Base-by-base conservation (phyloP, 305 asterid species). In the Fraxinus sp. region DNA sequence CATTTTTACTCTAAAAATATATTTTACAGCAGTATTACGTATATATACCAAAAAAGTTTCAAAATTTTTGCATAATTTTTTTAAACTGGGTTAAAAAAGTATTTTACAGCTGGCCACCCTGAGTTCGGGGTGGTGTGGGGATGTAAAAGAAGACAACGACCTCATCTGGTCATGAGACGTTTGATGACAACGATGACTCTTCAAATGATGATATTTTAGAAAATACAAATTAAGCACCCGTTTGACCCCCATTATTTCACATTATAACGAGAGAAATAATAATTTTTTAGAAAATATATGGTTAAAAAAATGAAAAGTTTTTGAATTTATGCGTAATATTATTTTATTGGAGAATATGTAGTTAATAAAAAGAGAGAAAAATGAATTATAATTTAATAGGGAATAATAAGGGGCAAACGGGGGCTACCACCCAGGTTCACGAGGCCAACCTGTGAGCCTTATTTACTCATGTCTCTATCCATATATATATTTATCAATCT, bases 361-460 rank as follows among this genome's bases (percentile, higher is more conserved):
- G 0, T 36, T 36, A 7, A 36, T 36, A 36, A 36, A 0, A 36
- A 36, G 9, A 36, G 9, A 36, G 8, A 36, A 36, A 36, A 36
- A 36, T 36, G 1, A 36, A 36, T 36, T 6, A 6, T 36, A 36
- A 36, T 36, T 36, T 36, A 36, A 5, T 35, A 7, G 9, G 1
- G 8, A 36, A 36, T 36, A 6, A 5, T 36, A 35, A 0, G 39
- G 1, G 8, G 1, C 41, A 36, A 36, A 36, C 41, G 9, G 41
- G 41, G 9, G 41, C 41, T 36, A 36, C 86, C 87, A 5, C 85
- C 87, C 91, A 86, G 86, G 87, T 79, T 20, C 28, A 52, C 78
- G 71, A 70, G 28, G 14, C 71, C 71, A 62, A 62, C 33, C 85
- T 79, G 73, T 43, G 75, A 77, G 64, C 71, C 84, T 81, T 26